A percentile compares a stretch with the other conserved stretches of the same genome.
Conservation (phyloP, 2,329 filamentous ascomycete species). For the Exophiala xenobiotica region DNA sequence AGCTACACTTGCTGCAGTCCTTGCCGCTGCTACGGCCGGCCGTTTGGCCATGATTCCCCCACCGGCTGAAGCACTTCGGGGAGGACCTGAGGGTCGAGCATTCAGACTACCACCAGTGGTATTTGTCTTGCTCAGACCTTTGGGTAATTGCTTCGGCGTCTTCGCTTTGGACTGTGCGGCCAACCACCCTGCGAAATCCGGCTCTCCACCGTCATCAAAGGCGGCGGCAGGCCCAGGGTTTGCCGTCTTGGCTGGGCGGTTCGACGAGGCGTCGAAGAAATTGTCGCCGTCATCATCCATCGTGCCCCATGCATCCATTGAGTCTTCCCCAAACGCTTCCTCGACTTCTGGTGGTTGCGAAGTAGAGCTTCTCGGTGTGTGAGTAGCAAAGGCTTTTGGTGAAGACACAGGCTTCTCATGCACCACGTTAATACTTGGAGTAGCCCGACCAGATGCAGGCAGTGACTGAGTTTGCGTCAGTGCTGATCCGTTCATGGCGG, state of each 20-base stretch:
- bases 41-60: slow-evolving; percentile 34
- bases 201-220: slow-evolving; percentile 82
- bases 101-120: slow-evolving; percentile 35
- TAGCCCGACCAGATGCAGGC: slow-evolving; percentile 42
- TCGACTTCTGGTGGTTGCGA: slow-evolving; percentile 37
- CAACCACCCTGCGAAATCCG: slow-evolving; percentile 94
- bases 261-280: slow-evolving; percentile 45
- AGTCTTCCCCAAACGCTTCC: slow-evolving; percentile 59
- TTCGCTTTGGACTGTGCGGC: slow-evolving; percentile 82
- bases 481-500: slow-evolving; percentile 37
- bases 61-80: slow-evolving; percentile 40
- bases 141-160: slow-evolving; percentile 70
- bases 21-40: slow-evolving; percentile 37
- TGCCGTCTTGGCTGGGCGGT: slow-evolving; percentile 32
- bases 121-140: slow-evolving; percentile 68
- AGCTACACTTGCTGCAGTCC: slow-evolving; percentile 49
- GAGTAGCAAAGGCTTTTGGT: slow-evolving; percentile 1
- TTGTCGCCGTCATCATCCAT: slow-evolving; percentile 56
- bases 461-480: slow-evolving; percentile 48
- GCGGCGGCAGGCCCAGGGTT: slow-evolving; percentile 37
- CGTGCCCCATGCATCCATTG: slow-evolving; percentile 73
- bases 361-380: slow-evolving; percentile 15
- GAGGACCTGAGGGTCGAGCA: slow-evolving; percentile 36
- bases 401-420: slow-evolving; percentile 12
- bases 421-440: slow-evolving; percentile 30